phyloP scores from a whole-genome alignment of 2,329 filamentous ascomycete genomes.

The Albophoma yamanashiensis region DNA sequence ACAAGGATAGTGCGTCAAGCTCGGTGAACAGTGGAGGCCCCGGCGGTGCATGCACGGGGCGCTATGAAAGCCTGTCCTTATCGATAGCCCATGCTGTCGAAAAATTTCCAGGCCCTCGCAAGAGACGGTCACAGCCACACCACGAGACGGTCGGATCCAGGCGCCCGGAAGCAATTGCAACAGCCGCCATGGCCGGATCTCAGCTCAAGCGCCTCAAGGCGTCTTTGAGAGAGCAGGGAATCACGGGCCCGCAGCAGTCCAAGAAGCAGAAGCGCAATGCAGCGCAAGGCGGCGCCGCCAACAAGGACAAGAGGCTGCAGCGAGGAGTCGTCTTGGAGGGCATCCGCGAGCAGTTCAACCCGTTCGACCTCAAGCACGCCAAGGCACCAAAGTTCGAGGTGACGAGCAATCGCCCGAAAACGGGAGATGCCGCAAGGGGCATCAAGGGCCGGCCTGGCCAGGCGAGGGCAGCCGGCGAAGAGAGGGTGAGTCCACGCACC shows the following conservation, averaged over 20 bases:
- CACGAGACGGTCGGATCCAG: background rate
- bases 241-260: slow-evolving; percentile 83
- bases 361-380: slow-evolving; percentile 84
- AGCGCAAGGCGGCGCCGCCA: slow-evolving; percentile 53
- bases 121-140: background rate
- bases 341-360: slow-evolving; percentile 95
- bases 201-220: slow-evolving; percentile 94
- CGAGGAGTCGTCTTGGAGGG: slow-evolving; percentile 67
- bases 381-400: slow-evolving; percentile 78
- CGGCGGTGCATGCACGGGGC: background rate
- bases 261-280: slow-evolving; percentile 85
- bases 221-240: slow-evolving; percentile 78
- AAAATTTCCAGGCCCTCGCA: slow-evolving; percentile 4
- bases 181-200: slow-evolving; percentile 70
- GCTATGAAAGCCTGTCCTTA: slow-evolving; percentile 1
- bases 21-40: background rate
- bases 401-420: slow-evolving; percentile 52
- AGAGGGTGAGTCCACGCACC: slow-evolving; percentile 47
- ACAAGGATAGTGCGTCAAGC: background rate
- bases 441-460: slow-evolving; percentile 69
- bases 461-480: slow-evolving; percentile 77
- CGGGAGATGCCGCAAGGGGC: slow-evolving; percentile 41
- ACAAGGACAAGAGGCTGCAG: slow-evolving; percentile 63
- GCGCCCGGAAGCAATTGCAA: background rate
- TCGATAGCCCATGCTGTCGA: slow-evolving; percentile 6